Conservation (phyloP, 805 yeast genomes). For the Kodamaea hsintzibuensis region DNA sequence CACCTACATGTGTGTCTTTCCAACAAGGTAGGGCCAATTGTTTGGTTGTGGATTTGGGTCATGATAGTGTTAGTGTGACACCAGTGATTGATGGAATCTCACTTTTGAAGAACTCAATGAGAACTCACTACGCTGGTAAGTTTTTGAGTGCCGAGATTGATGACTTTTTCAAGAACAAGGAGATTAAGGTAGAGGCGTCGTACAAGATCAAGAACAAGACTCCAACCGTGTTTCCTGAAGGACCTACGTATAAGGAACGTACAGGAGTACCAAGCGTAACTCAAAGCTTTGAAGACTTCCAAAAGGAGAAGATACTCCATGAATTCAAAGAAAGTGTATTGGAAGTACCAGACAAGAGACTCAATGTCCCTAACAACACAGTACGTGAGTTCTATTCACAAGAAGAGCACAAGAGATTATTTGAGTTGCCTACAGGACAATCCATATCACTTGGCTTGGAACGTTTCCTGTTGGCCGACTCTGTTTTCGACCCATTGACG, state of each 20-base stretch:
- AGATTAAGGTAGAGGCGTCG: slow-evolving; percentile 32
- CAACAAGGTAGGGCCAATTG: slow-evolving; percentile 88
- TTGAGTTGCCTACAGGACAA: slow-evolving; percentile 80
- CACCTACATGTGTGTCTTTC: slow-evolving; percentile 87
- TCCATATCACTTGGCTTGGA: slow-evolving; percentile 59
- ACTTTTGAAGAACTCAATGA: slow-evolving; percentile 64
- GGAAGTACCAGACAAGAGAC: slow-evolving; percentile 50
- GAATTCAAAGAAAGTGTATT: slow-evolving; percentile 76
- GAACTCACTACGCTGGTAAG: slow-evolving; percentile 73
- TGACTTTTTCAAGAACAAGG: slow-evolving; percentile 37
- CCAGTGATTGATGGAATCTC: slow-evolving; percentile 85
- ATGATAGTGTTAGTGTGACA: slow-evolving; percentile 71
- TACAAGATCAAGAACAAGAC: slow-evolving; percentile 53
- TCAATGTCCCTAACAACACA: slow-evolving; percentile 19
- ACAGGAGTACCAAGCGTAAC: slow-evolving; percentile 37
- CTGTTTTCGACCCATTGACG: slow-evolving; percentile 64
- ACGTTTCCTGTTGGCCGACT: slow-evolving; percentile 66
- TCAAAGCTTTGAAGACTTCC: slow-evolving; percentile 54
- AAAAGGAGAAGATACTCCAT: slow-evolving; percentile 54
- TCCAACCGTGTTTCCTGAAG: slow-evolving; percentile 33
- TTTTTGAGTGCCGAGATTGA: slow-evolving; percentile 57
- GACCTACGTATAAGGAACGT: slow-evolving; percentile 23
- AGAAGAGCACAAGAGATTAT: slow-evolving; percentile 43
- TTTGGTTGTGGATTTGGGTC: slow-evolving; percentile 83
- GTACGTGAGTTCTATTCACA: slow-evolving; percentile 29